Evolutionary conservation across 257 asterid species (phyloP).

Genomic region (Nyctanthes arbortristis): DNA sequence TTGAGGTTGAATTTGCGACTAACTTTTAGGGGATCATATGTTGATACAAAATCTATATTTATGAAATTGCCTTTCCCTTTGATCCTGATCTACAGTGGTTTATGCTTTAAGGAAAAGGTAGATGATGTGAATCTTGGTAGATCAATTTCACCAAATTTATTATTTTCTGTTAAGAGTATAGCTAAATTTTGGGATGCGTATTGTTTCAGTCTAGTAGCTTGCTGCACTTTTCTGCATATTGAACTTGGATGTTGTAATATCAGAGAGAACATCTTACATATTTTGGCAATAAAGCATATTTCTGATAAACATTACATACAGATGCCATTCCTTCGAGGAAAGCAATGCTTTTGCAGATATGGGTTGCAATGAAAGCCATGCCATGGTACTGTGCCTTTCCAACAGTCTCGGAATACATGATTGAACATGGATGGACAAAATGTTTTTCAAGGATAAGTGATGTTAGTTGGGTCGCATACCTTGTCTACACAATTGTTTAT

Average conservation of each 20-base stretch:
- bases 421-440: constrained; percentile 86
- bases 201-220: not conserved
- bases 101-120: not conserved
- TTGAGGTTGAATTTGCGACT: not conserved
- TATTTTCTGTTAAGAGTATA: not conserved
- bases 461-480: constrained; percentile 62
- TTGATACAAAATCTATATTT: not conserved
- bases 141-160: not conserved
- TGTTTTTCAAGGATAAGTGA: constrained; percentile 74
- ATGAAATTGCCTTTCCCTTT: not conserved
- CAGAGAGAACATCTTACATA: not conserved
- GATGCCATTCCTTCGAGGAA: constrained; percentile 82
- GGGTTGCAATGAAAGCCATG: constrained; percentile 98
- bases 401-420: constrained; percentile 81
- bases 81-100: not conserved
- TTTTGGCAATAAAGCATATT: constrained; percentile 11
- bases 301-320: constrained; percentile 40
- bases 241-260: not conserved
- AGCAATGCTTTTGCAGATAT: constrained; percentile 90
- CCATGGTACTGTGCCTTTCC: constrained; percentile 89
- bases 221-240: not conserved
- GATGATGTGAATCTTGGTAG: not conserved
- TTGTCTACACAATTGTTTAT: constrained; percentile 48
- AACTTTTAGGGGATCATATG: not conserved
- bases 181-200: not conserved